phyloP scores from a whole-genome alignment of 2,329 filamentous ascomycete species.

The Aaosphaeria arxii region DNA sequence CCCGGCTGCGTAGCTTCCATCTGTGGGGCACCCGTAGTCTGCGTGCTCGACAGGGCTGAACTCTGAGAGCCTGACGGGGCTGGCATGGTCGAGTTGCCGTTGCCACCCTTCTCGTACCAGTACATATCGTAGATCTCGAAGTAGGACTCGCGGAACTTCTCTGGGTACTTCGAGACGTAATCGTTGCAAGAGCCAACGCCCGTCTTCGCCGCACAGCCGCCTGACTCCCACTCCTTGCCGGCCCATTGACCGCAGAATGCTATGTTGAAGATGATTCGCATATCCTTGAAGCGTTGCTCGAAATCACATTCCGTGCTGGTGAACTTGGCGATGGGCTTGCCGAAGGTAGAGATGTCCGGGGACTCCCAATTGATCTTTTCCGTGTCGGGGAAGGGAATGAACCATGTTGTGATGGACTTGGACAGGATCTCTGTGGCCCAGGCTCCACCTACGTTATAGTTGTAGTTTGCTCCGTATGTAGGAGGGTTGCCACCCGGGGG shows the following conservation, averaged over 20 bases:
- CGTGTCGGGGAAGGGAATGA: conserved; percentile 32
- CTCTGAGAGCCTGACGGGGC: no score
- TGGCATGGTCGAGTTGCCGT: background rate
- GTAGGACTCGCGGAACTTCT: conserved; percentile 27
- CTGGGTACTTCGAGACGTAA: conserved; percentile 29
- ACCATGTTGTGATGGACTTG: conserved; percentile 41
- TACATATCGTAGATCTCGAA: conserved; percentile 32
- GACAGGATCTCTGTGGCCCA: conserved; percentile 41
- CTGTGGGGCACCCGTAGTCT: no score
- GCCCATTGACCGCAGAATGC: conserved; percentile 56
- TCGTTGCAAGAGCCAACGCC: conserved; percentile 47
- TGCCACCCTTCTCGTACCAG: conserved; percentile 18
- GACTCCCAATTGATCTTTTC: conserved; percentile 9
- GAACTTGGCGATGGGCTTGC: conserved; percentile 35
- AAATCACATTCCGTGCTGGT: conserved; percentile 48
- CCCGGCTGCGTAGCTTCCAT: no score
- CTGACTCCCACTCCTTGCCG: conserved; percentile 43
- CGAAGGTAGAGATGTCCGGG: conserved; percentile 17
- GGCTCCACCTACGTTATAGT: conserved; percentile 35
- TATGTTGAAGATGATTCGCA: conserved; percentile 44
- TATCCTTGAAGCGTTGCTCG: conserved; percentile 21
- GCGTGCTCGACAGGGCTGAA: no score
- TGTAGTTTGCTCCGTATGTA: conserved; percentile 34
- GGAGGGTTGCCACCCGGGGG: conserved; percentile 26
- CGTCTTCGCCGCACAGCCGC: conserved; percentile 23